Evolutionary conservation across 1,284 basidiomycete species (phyloP), one percentile per base, ranked within the genome.

Genomic region (Irpex sp.): DNA sequence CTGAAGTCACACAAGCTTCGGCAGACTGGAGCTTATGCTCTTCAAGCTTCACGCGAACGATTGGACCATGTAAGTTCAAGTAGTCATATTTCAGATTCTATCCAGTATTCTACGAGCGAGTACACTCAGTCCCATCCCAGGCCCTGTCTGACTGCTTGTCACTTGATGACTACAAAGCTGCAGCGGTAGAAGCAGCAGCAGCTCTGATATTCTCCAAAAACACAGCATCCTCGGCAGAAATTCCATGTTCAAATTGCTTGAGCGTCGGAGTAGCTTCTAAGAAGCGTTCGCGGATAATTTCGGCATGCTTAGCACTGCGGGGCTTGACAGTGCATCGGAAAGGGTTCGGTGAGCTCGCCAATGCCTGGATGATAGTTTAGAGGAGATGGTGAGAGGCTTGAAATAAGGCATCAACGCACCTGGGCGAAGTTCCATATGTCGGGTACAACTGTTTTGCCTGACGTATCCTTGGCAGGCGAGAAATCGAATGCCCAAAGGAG

Each of bases 231-330:
- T 36, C 31, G 1, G n/a, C 36, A 31, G 63, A 56, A 19, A 64
- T 58, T 31, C 61, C 63, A 17, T 64, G 59, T 34, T 64, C 63
- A 49, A 64, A 64, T 5, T 57, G 19, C 37, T 34, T 8, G 26
- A 64, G 54, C 3, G 36, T 58, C 9, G 54, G 17, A 15, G 55
- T 40, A n/a, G 52, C 52, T 36, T 56, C 37, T 7, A 47, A 11
- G 36, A 57, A 64, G 9, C 61, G 61, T 15, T 19, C 7, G 5
- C 63, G 63, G 9, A 64, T 61, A n/a, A 61, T 52, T 6, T 47
- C 59, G 7, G 19, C 56, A 17, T 54, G 52, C 11, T 11, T 26
- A 15, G 56, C 51, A 44, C 55, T 61, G 26, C 63, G 63, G 7
- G 59, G 63, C 21, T 44, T 37, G 47, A 64, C 58, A 13, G 60